Base-by-base conservation (phyloP, 768 basidiomycete species). In the Lepiota venenata region DNA sequence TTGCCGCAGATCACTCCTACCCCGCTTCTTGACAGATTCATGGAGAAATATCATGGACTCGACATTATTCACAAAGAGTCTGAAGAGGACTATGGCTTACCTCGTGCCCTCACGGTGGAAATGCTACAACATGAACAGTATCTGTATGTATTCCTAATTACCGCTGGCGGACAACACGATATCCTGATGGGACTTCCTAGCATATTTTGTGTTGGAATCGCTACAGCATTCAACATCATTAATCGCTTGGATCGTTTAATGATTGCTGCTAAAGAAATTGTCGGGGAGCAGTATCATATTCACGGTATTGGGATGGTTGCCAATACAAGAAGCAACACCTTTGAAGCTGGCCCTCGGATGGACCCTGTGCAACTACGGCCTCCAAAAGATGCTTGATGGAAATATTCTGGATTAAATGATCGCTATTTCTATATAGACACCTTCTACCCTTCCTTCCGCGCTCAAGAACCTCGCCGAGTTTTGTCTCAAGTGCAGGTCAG, bases 211-310 rank as follows among this genome's bases (percentile, higher is more conserved):
- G 88, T 89, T 9, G 88, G 86, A 7, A 82, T 88, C 18, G 80
- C 88, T 1, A 87, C 84, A 0, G 74, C 85, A 0, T 88, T 80
- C 58, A 76, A 79, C 0, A 79, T 93, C 38, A 71, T 93, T n/a
- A 78, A 79, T 5, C 79, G 88, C 9, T 70, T 94, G 11, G 92
- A 94, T 63, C 73, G 81, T 48, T 68, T 93, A 54, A 89, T 93
- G 83, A 63, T 91, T 2, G 88, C 89, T 2, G 81, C 83, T 14
- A 94, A 94, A 65, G 89, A 93, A 67, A 73, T 93, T 42, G 88
- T 93, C 1, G 91, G 91, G 1, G 91, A 93, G 65, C 87, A 89
- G 60, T 91, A 87, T 64, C 87, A 92, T 63, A 88, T 93, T n/a
- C 80, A 85, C 55, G 88, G 88, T 0, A 68, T 88, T 14, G 84